Conservation (phyloP, 495 filamentous ascomycete species). For the Lasiosphaeria ovina region DNA sequence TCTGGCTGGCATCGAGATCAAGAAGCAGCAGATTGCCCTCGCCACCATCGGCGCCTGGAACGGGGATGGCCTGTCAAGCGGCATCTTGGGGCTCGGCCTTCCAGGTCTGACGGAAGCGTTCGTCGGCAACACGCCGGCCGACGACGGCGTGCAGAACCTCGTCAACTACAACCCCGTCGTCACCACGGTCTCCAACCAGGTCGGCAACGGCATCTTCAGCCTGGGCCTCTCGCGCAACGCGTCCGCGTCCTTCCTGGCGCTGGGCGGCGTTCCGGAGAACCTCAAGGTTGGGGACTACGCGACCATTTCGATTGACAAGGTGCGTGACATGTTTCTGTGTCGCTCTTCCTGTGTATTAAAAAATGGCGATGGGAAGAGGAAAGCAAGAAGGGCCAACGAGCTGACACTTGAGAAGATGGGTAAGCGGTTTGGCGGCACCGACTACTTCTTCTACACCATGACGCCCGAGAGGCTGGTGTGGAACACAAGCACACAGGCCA, state of each 20-base stretch:
- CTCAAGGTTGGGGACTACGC: constrained; percentile 30
- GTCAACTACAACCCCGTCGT: constrained; percentile 28
- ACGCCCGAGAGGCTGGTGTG: constrained; percentile 21
- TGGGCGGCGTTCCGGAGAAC: constrained; percentile 31
- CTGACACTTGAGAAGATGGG: constrained; percentile 11
- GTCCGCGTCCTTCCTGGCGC: constrained; percentile 30
- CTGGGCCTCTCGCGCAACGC: constrained; percentile 32
- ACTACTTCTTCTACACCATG: constrained; percentile 32
- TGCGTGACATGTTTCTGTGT: background rate
- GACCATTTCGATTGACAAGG: constrained; percentile 27
- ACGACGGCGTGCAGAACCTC: constrained; percentile 25
- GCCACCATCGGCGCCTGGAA: constrained; percentile 45
- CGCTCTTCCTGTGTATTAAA: background rate
- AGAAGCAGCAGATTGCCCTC: constrained; percentile 53
- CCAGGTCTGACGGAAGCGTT: constrained; percentile 36
- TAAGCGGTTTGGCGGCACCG: constrained; percentile 20
- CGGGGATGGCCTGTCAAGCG: constrained; percentile 47
- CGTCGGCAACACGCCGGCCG: constrained; percentile 19
- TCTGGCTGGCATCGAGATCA: constrained; percentile 47
- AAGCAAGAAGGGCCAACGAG: background rate
- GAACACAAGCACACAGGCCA: constrained; percentile 21
- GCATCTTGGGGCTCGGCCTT: constrained; percentile 58
- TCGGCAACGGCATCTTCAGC: constrained; percentile 26
- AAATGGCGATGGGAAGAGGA: background rate
- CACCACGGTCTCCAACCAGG: constrained; percentile 27